phyloP scores from a whole-genome alignment of 2,329 filamentous ascomycete species.

The Epichloe amarillans region DNA sequence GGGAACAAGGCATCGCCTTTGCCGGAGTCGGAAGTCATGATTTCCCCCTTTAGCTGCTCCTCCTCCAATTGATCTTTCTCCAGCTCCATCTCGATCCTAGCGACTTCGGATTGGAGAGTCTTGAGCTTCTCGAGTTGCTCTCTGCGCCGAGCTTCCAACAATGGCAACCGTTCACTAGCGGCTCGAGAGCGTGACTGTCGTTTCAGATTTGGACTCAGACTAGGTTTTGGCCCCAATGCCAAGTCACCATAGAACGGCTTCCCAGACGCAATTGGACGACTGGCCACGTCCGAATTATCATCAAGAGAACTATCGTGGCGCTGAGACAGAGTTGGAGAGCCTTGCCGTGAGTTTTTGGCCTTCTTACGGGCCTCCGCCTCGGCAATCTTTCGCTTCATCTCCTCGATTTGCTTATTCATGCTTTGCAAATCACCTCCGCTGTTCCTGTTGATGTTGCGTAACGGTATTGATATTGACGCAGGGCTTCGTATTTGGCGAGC shows the following conservation, averaged over 20 bases:
- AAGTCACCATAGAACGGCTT: neutral
- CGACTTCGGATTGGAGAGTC: conserved; percentile 32
- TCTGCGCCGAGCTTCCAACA: conserved; percentile 22
- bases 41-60: conserved; percentile 18
- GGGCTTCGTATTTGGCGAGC: conserved; percentile 29
- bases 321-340: conserved; percentile 17
- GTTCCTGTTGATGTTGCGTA: conserved; percentile 19
- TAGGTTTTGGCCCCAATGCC: neutral
- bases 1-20: conserved; percentile 1
- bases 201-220: conserved; percentile 1
- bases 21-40: conserved; percentile 10
- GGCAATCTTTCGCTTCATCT: conserved; percentile 45
- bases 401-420: conserved; percentile 46
- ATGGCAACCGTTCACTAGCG: conserved; percentile 23
- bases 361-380: conserved; percentile 44
- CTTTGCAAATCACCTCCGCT: conserved; percentile 29
- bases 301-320: conserved; percentile 14
- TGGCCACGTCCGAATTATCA: conserved; percentile 11
- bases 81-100: conserved; percentile 35
- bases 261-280: neutral
- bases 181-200: conserved; percentile 18
- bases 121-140: conserved; percentile 33
- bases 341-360: conserved; percentile 21
- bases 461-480: conserved; percentile 24
- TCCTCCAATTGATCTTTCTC: conserved; percentile 23